These are phyloP conservation scores for Alternaria infectoria DNA, from an alignment of 2,329 filamentous ascomycete genomes.

Conservation along the genomic window DNA sequence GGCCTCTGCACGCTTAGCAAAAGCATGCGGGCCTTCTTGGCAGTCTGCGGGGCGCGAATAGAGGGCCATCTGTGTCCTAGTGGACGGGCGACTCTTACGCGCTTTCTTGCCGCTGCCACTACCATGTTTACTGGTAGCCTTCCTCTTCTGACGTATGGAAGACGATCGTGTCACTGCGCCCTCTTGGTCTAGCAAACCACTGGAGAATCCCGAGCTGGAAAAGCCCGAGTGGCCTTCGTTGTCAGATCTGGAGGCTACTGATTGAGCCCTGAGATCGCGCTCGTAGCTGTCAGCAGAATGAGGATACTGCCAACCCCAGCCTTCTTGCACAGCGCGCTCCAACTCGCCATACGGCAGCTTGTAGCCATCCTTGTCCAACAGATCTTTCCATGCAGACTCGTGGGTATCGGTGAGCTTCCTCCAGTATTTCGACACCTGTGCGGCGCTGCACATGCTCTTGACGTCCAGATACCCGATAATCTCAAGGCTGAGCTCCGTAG, in stretches of 20 bases:
- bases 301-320: slow-evolving; percentile 97
- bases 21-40: slow-evolving; percentile 83
- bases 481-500: slow-evolving; percentile 84
- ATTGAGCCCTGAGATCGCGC: slow-evolving; percentile 73
- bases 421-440: slow-evolving; percentile 95
- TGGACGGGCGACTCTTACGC: slow-evolving; percentile 60
- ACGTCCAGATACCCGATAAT: slow-evolving; percentile 86
- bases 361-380: slow-evolving; percentile 86
- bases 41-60: slow-evolving; percentile 58
- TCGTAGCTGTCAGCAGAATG: slow-evolving; percentile 77
- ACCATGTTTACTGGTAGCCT: slow-evolving; percentile 44
- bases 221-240: slow-evolving; percentile 41
- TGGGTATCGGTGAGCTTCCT: slow-evolving; percentile 88
- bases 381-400: slow-evolving; percentile 93
- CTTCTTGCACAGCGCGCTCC: slow-evolving; percentile 82
- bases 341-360: slow-evolving; percentile 80
- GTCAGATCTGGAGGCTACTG: slow-evolving; percentile 46
- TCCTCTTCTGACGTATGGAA: slow-evolving; percentile 49
- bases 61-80: slow-evolving; percentile 49
- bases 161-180: slow-evolving; percentile 38
- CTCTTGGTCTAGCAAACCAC: slow-evolving; percentile 29
- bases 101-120: slow-evolving; percentile 58
- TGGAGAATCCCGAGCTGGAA: slow-evolving; percentile 26
- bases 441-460: slow-evolving; percentile 84
- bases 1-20: slow-evolving; percentile 80